Evolutionary conservation across 176 grass and related monocot species (phyloP).

Genomic region (Musa itinerans): DNA sequence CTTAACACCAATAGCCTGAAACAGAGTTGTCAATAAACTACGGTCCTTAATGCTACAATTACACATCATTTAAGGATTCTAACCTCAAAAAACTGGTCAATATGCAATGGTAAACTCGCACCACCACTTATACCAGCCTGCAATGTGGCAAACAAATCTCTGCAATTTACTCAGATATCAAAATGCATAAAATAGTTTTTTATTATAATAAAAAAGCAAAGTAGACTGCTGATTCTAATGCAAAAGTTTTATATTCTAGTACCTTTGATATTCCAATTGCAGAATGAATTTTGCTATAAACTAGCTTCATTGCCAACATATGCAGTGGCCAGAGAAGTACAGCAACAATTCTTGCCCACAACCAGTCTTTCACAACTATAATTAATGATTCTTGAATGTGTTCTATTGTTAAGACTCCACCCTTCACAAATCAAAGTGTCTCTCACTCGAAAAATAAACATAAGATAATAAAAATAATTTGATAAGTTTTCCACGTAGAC

Average conservation of each 20-base stretch:
- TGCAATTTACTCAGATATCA: constrained; percentile 25
- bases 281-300: constrained; percentile 86
- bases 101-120: constrained; percentile 74
- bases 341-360: constrained; percentile 56
- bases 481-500: background rate
- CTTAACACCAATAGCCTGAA: constrained; percentile 87
- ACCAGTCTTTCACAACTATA: constrained; percentile 41
- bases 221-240: background rate
- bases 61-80: constrained; percentile 2
- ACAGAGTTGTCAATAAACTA: constrained; percentile 21
- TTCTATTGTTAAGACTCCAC: constrained; percentile 53
- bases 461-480: background rate
- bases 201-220: constrained; percentile 16
- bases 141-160: constrained; percentile 39
- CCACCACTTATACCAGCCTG: constrained; percentile 94
- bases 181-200: constrained; percentile 17
- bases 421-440: constrained; percentile 40
- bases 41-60: background rate
- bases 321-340: constrained; percentile 75
- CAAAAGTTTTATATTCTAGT: background rate
- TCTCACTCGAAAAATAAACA: constrained; percentile 16
- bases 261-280: constrained; percentile 92
- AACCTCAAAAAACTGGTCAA: constrained; percentile 98
- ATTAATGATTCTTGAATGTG: constrained; percentile 34
- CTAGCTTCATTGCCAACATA: constrained; percentile 64